phyloP scores from a whole-genome alignment of 2,329 filamentous ascomycete species.

The Penicillium italicum region DNA sequence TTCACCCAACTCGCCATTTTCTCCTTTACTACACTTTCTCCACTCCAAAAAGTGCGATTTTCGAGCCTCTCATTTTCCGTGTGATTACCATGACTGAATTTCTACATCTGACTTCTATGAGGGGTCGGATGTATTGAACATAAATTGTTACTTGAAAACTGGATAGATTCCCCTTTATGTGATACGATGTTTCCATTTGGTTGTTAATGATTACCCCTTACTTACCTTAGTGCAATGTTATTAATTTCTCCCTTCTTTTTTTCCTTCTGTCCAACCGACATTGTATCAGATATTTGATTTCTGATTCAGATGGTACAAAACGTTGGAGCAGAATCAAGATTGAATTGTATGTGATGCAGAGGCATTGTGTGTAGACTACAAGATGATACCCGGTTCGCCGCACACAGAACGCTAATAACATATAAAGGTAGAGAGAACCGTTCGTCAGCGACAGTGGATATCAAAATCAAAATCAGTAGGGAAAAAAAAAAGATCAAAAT shows the following conservation, averaged over 20 bases:
- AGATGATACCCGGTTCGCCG: constrained; percentile 8
- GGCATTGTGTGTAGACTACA: constrained; percentile 12
- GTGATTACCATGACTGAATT: neutral
- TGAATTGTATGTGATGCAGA: neutral
- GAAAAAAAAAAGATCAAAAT: neutral
- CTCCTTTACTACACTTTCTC: neutral
- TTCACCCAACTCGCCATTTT: neutral
- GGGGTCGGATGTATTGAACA: neutral
- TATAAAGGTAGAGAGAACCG: neutral
- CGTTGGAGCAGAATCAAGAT: neutral
- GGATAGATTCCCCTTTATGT: constrained; percentile 11
- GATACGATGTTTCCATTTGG: constrained; percentile 1
- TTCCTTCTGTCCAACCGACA: neutral
- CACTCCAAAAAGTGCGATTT: constrained; percentile 8
- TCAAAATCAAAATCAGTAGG: neutral
- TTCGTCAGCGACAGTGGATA: constrained; percentile 7
- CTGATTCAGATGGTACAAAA: neutral
- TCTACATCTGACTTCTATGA: neutral
- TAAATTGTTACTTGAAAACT: neutral
- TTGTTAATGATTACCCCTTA: constrained; percentile 5
- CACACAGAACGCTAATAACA: neutral
- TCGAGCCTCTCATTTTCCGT: neutral
- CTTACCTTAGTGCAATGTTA: neutral
- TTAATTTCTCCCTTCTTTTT: neutral
- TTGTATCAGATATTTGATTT: neutral